These are phyloP conservation scores for Phlebiopsis flavidoalba DNA, from an alignment of 768 basidiomycete species.

Conservation along the genomic window DNA sequence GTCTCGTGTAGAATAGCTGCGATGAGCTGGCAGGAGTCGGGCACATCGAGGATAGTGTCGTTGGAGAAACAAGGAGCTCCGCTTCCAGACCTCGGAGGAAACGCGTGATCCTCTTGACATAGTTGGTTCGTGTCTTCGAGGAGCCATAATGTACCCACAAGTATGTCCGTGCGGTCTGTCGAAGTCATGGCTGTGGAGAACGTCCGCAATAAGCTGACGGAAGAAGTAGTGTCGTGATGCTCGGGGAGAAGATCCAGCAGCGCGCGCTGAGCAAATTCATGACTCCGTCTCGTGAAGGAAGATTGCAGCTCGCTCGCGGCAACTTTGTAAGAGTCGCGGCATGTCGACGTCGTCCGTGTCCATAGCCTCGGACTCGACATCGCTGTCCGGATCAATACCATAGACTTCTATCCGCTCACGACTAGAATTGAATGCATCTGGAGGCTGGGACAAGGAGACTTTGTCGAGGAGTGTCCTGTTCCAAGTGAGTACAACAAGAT, in stretches of 20 bases:
- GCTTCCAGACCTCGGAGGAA: conserved; percentile 31
- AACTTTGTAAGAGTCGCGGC: neutral
- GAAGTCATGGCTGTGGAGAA: conserved; percentile 22
- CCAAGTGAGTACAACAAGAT: neutral
- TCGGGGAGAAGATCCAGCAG: conserved; percentile 33
- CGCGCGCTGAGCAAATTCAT: neutral
- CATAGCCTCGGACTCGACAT: neutral
- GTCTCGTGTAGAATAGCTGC: conserved; percentile 31
- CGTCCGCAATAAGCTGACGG: conserved; percentile 17
- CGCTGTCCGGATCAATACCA: conserved; percentile 12
- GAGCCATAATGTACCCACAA: conserved; percentile 36
- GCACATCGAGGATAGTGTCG: conserved; percentile 44
- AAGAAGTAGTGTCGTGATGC: conserved; percentile 32
- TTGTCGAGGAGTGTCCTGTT: conserved; percentile 20
- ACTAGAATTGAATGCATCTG: conserved; percentile 21
- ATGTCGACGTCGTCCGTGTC: conserved; percentile 2
- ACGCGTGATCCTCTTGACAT: conserved; percentile 23
- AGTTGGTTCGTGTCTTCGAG: conserved; percentile 24
- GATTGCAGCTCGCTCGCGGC: neutral
- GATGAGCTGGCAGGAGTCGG: conserved; percentile 37
- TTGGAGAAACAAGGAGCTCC: conserved; percentile 34
- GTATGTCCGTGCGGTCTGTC: conserved; percentile 35
- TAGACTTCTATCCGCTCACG: conserved; percentile 18
- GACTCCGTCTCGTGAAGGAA: neutral
- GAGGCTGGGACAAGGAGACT: conserved; percentile 15